Evolutionary conservation across 441 rosid genomes (phyloP).

Genomic region (Biscutella auriculata): DNA sequence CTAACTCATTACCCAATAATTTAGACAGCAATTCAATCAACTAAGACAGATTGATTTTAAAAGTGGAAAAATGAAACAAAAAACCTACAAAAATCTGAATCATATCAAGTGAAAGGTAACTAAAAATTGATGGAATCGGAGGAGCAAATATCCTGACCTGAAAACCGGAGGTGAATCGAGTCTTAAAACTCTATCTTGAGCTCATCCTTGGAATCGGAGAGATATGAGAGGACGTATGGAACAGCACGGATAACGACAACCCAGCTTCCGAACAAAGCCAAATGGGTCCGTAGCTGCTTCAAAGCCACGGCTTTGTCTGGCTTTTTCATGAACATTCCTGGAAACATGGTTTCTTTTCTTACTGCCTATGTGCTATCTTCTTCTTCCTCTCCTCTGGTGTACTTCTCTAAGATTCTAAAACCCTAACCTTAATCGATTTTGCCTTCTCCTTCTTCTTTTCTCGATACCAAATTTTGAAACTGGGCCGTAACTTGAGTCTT

Average conservation of each 20-base stretch:
- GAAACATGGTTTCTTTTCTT: constrained; percentile 44
- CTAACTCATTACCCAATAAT: no score
- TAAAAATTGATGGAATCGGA: neutral
- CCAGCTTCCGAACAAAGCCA: constrained; percentile 59
- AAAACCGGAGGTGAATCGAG: no score
- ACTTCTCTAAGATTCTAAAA: constrained; percentile 7
- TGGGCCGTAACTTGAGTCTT: no score
- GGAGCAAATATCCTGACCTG: constrained; percentile 9
- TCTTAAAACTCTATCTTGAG: constrained; percentile 65
- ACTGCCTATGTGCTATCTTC: no score
- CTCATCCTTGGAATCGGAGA: constrained; percentile 58
- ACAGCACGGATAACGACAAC: constrained; percentile 50
- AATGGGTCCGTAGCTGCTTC: constrained; percentile 68
- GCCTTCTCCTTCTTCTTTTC: no score
- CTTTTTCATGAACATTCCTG: constrained; percentile 76
- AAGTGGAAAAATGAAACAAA: no score
- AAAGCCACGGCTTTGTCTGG: constrained; percentile 80
- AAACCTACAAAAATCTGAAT: no score
- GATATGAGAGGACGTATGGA: constrained; percentile 62
- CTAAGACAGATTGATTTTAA: no score
- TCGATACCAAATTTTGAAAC: no score
- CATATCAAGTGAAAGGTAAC: neutral
- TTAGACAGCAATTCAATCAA: no score
- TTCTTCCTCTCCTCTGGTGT: neutral
- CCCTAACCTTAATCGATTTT: constrained; percentile 19